A percentile compares a stretch with the other conserved stretches of the same genome.
Evolutionary conservation across 1,284 basidiomycete genomes (phyloP).

Genomic region (Schizophyllum amplum): DNA sequence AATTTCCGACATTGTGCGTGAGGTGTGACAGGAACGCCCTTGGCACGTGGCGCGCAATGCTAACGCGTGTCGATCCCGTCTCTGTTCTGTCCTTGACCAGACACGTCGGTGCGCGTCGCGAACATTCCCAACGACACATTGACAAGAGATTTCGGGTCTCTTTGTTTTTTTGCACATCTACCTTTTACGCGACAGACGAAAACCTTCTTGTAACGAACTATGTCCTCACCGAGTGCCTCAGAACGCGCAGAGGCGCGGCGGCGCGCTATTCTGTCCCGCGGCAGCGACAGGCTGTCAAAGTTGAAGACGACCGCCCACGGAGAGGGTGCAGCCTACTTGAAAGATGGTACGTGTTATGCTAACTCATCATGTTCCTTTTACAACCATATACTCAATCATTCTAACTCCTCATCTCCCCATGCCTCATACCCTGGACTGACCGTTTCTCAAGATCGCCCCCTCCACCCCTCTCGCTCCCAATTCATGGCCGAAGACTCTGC

Average conservation of each 20-base stretch:
- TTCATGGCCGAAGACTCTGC: conserved; percentile 57
- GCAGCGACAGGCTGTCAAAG: conserved; percentile 64
- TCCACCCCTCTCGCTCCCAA: conserved; percentile 11
- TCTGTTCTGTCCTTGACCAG: background rate
- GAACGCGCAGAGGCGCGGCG: conserved; percentile 65
- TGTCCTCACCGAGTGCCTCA: conserved; percentile 26
- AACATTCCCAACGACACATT: too few relatives aligned
- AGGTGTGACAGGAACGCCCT: background rate
- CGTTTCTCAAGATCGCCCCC: background rate
- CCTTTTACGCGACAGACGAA: background rate
- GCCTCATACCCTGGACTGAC: too few relatives aligned
- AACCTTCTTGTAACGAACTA: too few relatives aligned
- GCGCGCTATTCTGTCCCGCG: conserved; percentile 63
- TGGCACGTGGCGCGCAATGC: background rate
- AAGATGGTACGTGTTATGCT: conserved; percentile 34
- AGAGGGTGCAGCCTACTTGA: conserved; percentile 56
- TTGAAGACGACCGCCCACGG: conserved; percentile 68
- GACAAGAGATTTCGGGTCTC: too few relatives aligned
- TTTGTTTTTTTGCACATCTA: too few relatives aligned
- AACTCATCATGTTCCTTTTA: background rate
- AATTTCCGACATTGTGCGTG: too few relatives aligned
- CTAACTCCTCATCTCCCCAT: background rate
- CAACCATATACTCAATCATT: background rate
- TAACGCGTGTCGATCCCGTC: background rate
- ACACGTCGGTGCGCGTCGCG: too few relatives aligned